Evolutionary conservation across 208 protist species (phyloP).

Genomic region (Entamoeba invadens): DNA sequence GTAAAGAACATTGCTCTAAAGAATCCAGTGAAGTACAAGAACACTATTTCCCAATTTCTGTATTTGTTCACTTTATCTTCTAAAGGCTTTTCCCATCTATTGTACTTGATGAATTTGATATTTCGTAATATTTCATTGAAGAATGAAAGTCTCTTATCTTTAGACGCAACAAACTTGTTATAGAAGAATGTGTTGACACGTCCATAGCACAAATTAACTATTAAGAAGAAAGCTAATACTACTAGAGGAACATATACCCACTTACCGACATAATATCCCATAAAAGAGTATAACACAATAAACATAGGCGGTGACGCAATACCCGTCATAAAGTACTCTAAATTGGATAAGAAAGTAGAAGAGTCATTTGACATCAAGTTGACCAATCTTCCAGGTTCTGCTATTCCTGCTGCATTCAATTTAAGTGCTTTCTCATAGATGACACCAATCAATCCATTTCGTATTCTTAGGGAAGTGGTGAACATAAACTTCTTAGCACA

Average conservation of each 20-base stretch:
- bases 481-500: neutral
- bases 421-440: neutral
- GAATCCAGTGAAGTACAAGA: neutral
- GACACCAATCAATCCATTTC: neutral
- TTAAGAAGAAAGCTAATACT: conserved; percentile 33
- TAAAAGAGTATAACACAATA: conserved; percentile 19
- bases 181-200: neutral
- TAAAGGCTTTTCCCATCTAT: conserved; percentile 44
- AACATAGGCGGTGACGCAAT: conserved; percentile 40
- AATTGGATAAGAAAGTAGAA: conserved; percentile 16
- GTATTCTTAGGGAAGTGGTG: neutral
- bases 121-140: conserved; percentile 42
- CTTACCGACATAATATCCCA: conserved; percentile 20
- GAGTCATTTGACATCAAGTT: conserved; percentile 45
- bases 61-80: conserved; percentile 15
- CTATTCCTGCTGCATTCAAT: neutral
- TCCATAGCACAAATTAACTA: conserved; percentile 33
- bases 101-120: conserved; percentile 50
- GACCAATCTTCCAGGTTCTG: conserved; percentile 40
- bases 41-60: conserved; percentile 7
- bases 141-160: conserved; percentile 40
- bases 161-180: conserved; percentile 2
- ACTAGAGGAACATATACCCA: neutral
- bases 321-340: conserved; percentile 19
- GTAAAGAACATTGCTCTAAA: neutral